Evolutionary conservation across 345 rosid genomes (phyloP), one percentile per base, ranked within the genome.

Genomic region (Erodium maritimum): DNA sequence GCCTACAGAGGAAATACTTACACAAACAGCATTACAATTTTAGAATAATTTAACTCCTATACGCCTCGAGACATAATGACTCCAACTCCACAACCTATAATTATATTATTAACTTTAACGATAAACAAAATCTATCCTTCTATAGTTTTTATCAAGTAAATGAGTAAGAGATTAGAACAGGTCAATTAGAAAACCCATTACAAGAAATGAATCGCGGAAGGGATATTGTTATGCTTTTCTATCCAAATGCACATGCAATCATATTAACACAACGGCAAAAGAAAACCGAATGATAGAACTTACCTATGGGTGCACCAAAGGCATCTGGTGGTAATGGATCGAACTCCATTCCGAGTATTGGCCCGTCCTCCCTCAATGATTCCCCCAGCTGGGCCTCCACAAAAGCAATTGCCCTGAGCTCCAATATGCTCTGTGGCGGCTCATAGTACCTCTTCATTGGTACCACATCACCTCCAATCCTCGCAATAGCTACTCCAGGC

Each of bases 281-380:
- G 0, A 11, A 29, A 29, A 29, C 8, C 9, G 37, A 4, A 29
- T 29, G 8, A 6, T 29, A 11, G 37, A 29, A 20, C 58, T 59
- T 71, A 86, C 96, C 95, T 62, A 91, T 80, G 57, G 91, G 90
- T 13, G 80, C 74, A n/a, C 96, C 97, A 69, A 91, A 91, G 29
- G 97, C 97, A 83, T 82, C 96, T 19, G 97, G 97, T 17, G 96
- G 97, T 67, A 91, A 74, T 18, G 90, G 86, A 78, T 91, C 97
- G 72, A 91, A 91, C 67, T 91, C 94, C 91, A 87, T 79, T 42
- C 97, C 97, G 55, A 91, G 89, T 65, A 83, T 62, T 0, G 97
- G 97, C 17, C 96, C 94, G 24, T 87, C 82, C 48, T 85, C 89
- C 76, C 93, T 83, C 71, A 91, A 58, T 23, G 85, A 82, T 69